phyloP scores from a whole-genome alignment of 768 basidiomycete genomes.

The Leccinum barrowsii region DNA sequence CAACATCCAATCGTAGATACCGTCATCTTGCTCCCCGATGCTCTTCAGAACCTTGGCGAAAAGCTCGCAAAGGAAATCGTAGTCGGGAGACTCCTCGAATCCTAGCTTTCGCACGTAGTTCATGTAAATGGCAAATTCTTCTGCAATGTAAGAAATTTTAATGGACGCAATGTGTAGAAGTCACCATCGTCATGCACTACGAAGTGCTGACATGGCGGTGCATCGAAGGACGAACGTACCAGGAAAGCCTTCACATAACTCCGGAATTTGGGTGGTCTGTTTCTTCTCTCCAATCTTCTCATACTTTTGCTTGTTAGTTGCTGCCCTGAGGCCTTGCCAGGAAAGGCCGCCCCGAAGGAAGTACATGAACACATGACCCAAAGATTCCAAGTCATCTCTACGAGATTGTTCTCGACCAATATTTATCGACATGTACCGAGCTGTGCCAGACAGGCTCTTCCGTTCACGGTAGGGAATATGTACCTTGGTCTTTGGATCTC shows the following conservation, averaged over 20 bases:
- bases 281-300: constrained; percentile 99
- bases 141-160: constrained; percentile 28
- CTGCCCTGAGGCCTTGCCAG: constrained; percentile 97
- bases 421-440: constrained; percentile 99
- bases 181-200: neutral
- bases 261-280: constrained; percentile 86
- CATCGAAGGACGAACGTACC: constrained; percentile 40
- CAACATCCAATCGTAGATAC: constrained; percentile 95
- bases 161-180: constrained; percentile 1
- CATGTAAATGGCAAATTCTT: constrained; percentile 98
- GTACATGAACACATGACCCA: constrained; percentile 99
- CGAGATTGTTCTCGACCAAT: constrained; percentile 95
- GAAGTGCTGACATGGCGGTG: neutral
- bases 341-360: constrained; percentile 94
- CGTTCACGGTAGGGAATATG: constrained; percentile 99
- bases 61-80: constrained; percentile 94
- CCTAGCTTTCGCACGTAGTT: constrained; percentile 98
- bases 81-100: constrained; percentile 96
- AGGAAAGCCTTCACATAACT: constrained; percentile 96
- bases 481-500: constrained; percentile 95
- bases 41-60: constrained; percentile 91
- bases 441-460: constrained; percentile 94
- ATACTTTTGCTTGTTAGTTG: constrained; percentile 99
- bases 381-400: constrained; percentile 92
- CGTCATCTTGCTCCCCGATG: constrained; percentile 84